A percentile compares a stretch with the other conserved stretches of the same genome.
Conservation (phyloP, 345 rosid genomes). For the Psidium friedrichsthalianum region DNA sequence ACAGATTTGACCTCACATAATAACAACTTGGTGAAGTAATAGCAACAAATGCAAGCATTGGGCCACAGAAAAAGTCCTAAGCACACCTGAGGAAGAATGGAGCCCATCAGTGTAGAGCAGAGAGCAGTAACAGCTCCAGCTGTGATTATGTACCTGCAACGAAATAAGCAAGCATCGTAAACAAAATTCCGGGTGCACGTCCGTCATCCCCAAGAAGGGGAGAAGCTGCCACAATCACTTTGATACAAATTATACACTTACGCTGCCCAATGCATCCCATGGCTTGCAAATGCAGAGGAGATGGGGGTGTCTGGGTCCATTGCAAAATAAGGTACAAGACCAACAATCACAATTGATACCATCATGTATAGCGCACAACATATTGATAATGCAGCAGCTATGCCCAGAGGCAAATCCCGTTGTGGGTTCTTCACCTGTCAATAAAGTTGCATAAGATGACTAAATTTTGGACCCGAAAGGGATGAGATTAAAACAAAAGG, state of each 20-base stretch:
- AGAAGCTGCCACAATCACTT: neutral
- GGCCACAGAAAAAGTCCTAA: neutral
- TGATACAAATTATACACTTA: slow-evolving; percentile 25
- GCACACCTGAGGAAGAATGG: slow-evolving; percentile 81
- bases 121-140: slow-evolving; percentile 93
- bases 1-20: neutral
- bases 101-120: slow-evolving; percentile 89
- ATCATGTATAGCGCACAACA: slow-evolving; percentile 92
- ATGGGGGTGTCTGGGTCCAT: slow-evolving; percentile 99
- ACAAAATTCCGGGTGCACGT: neutral
- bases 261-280: slow-evolving; percentile 99
- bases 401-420: slow-evolving; percentile 90
- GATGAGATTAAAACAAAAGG: neutral
- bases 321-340: slow-evolving; percentile 84
- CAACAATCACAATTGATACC: slow-evolving; percentile 84
- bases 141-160: slow-evolving; percentile 66
- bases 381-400: slow-evolving; percentile 68
- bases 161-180: neutral
- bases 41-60: neutral
- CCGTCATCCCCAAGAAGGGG: neutral
- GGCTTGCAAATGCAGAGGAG: slow-evolving; percentile 80
- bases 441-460: neutral
- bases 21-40: neutral
- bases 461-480: neutral
- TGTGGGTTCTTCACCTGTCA: slow-evolving; percentile 95